phyloP scores from a whole-genome alignment of 1,284 basidiomycete species.

The Phylloboletellus chloephorus region DNA sequence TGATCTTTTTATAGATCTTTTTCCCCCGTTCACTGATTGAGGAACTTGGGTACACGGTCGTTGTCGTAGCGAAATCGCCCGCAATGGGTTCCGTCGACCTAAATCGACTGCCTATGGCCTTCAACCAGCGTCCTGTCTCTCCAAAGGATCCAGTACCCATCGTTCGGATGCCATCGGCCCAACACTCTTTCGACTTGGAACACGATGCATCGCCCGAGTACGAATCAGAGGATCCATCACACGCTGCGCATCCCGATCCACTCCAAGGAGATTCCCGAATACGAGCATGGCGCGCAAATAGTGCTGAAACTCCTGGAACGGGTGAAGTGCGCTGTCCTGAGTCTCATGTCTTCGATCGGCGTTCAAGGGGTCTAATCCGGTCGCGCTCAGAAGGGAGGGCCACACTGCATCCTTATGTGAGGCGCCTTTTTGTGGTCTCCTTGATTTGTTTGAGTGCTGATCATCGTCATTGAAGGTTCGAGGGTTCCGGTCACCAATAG shows the following conservation, averaged over 20 bases:
- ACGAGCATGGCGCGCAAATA: slow-evolving; percentile 19
- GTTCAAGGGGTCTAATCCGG: slow-evolving; percentile 27
- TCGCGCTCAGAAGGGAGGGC: slow-evolving; percentile 28
- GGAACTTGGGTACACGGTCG: slow-evolving; percentile 54
- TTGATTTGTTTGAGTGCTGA: slow-evolving; percentile 12
- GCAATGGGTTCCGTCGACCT: slow-evolving; percentile 12
- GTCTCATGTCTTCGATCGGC: slow-evolving; percentile 29
- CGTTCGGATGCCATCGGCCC: slow-evolving; percentile 15
- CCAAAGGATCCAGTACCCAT: slow-evolving; percentile 22
- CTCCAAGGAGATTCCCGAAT: slow-evolving; percentile 25
- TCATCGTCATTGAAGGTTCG: slow-evolving; percentile 21
- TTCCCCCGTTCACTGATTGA: slow-evolving; percentile 65
- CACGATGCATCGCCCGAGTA: slow-evolving; percentile 32
- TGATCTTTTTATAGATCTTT: slow-evolving; percentile 47
- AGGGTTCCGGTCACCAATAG: slow-evolving; percentile 29
- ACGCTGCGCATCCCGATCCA: slow-evolving; percentile 15
- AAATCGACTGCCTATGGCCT: slow-evolving; percentile 1
- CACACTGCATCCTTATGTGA: slow-evolving; percentile 30
- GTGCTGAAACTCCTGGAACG: slow-evolving; percentile 10
- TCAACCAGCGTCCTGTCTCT: slow-evolving; percentile 14
- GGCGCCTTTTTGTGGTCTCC: slow-evolving; percentile 2
- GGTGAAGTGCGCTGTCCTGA: slow-evolving; percentile 13
- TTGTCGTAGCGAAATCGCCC: slow-evolving; percentile 20
- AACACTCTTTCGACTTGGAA: slow-evolving; percentile 18
- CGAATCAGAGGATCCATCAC: slow-evolving; percentile 23